Evolutionary conservation across 2,329 filamentous ascomycete species (phyloP).

Genomic region (Monilinia fructigena): DNA sequence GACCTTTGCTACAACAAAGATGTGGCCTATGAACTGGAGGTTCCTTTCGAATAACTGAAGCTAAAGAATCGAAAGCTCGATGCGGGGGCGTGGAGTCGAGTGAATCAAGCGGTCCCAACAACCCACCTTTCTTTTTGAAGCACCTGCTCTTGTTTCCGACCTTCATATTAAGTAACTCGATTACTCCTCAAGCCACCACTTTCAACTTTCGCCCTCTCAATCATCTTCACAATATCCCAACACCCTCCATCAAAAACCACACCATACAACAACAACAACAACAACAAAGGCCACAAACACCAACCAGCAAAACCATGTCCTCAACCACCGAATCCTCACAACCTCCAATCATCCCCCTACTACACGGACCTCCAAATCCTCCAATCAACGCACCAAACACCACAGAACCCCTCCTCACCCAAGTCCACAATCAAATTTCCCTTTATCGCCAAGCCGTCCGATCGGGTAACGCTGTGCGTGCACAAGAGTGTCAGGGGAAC

Average conservation of each 20-base stretch:
- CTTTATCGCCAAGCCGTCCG: background rate
- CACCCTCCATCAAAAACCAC: background rate
- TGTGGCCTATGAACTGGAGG: too few relatives aligned
- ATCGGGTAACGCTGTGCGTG: background rate
- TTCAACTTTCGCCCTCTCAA: background rate
- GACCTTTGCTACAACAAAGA: too few relatives aligned
- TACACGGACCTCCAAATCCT: background rate
- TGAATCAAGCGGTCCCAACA: background rate
- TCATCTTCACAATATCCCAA: too few relatives aligned
- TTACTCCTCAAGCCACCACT: background rate
- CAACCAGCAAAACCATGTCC: background rate
- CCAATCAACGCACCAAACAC: background rate
- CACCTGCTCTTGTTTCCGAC: too few relatives aligned
- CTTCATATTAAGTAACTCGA: too few relatives aligned
- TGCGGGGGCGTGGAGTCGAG: background rate
- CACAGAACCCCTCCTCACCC: background rate
- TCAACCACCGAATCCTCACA: background rate
- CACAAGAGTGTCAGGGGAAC: background rate
- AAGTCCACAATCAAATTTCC: background rate
- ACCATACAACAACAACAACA: background rate
- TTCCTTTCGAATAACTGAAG: too few relatives aligned
- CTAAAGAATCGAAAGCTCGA: too few relatives aligned
- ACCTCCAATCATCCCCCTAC: background rate
- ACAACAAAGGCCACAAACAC: background rate
- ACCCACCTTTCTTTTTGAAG: too few relatives aligned